Evolutionary conservation across 805 yeast species (phyloP).

Genomic region (Saturnispora besseyi): DNA sequence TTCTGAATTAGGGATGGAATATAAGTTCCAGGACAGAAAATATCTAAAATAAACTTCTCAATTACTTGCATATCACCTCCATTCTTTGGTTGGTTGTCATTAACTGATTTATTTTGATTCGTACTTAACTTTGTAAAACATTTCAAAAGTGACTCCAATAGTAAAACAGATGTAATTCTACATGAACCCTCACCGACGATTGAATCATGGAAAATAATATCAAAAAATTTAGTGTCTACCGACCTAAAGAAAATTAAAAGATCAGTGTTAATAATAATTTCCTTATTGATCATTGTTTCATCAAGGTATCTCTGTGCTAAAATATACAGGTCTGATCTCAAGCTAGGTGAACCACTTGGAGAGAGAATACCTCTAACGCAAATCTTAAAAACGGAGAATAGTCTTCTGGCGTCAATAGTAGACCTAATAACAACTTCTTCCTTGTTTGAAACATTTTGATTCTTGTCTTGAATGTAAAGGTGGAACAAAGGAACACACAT

Average conservation of each 20-base stretch:
- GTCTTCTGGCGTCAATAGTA: conserved; percentile 37
- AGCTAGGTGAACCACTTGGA: conserved; percentile 53
- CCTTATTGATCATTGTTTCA: conserved; percentile 35
- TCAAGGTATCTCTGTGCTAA: conserved; percentile 58
- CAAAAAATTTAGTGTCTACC: conserved; percentile 51
- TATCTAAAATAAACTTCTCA: conserved; percentile 48
- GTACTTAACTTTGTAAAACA: conserved; percentile 34
- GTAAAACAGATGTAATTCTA: conserved; percentile 64
- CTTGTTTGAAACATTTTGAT: conserved; percentile 15
- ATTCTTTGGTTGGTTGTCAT: neutral
- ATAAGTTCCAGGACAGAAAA: conserved; percentile 56
- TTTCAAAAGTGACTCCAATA: conserved; percentile 44
- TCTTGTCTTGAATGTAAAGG: conserved; percentile 41
- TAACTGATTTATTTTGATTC: neutral
- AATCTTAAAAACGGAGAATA: conserved; percentile 63
- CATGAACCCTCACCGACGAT: conserved; percentile 69
- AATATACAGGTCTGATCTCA: conserved; percentile 75
- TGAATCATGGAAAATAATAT: conserved; percentile 66
- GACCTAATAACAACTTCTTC: conserved; percentile 27
- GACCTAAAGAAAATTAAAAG: conserved; percentile 48
- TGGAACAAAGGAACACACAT: conserved; percentile 64
- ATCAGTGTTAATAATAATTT: conserved; percentile 32
- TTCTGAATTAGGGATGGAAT: conserved; percentile 57
- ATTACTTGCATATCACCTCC: conserved; percentile 41
- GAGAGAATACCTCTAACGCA: conserved; percentile 66